Percentiles rank a stretch among this genome's conserved stretches.
Evolutionary conservation across 176 grass and related monocot genomes (phyloP).

Genomic region (Chloris gayana): DNA sequence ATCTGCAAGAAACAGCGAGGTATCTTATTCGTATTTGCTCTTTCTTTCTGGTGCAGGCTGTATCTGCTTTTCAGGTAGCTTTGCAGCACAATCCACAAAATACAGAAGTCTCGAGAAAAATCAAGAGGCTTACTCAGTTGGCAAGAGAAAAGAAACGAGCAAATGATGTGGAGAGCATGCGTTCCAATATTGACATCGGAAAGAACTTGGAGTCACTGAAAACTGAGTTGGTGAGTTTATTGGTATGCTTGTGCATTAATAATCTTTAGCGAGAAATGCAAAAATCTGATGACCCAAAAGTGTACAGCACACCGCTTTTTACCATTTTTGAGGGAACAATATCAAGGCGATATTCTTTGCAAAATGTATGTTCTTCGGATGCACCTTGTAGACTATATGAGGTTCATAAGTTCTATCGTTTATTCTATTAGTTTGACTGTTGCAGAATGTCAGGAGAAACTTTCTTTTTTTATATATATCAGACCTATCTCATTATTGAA

Average conservation of each 20-base stretch:
- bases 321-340: neutral
- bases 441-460: neutral
- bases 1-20: conserved; percentile 12
- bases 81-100: conserved; percentile 93
- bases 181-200: conserved; percentile 66
- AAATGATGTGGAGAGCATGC: conserved; percentile 69
- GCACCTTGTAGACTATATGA: conserved; percentile 15
- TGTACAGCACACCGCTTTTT: neutral
- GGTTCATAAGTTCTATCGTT: neutral
- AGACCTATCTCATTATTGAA: conserved; percentile 8
- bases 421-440: conserved; percentile 13
- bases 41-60: conserved; percentile 54
- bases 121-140: conserved; percentile 82
- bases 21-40: neutral
- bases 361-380: conserved; percentile 18
- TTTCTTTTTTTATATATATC: neutral
- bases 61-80: conserved; percentile 78
- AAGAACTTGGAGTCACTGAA: conserved; percentile 78
- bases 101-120: conserved; percentile 81
- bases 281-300: neutral
- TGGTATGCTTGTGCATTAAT: neutral
- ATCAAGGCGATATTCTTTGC: neutral
- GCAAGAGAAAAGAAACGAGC: conserved; percentile 82
- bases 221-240: conserved; percentile 74
- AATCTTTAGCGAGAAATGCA: neutral